Evolutionary conservation across 768 basidiomycete species (phyloP).

Genomic region (Leucocoprinus leucothites): DNA sequence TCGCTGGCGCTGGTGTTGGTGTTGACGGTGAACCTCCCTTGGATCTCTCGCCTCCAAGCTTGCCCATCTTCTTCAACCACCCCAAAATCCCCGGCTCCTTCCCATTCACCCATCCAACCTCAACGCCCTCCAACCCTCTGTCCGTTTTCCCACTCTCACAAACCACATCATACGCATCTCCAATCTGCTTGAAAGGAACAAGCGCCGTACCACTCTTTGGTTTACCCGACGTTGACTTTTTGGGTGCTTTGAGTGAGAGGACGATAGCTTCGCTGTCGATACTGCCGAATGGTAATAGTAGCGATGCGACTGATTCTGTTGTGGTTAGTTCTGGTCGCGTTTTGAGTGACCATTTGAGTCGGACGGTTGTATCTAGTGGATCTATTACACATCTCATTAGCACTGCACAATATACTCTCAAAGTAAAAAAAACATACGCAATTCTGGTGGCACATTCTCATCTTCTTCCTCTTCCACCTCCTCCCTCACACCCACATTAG

Average conservation of each 20-base stretch:
- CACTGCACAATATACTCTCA: background rate
- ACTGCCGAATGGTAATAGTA: conserved; percentile 61
- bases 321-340: conserved; percentile 56
- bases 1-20: conserved; percentile 20
- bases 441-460: conserved; percentile 48
- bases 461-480: conserved; percentile 33
- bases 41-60: conserved; percentile 33
- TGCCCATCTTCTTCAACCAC: conserved; percentile 73
- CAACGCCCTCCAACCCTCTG: conserved; percentile 55
- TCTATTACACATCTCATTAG: conserved; percentile 31
- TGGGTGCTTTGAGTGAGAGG: conserved; percentile 59
- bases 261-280: conserved; percentile 66
- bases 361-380: conserved; percentile 70
- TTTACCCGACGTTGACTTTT: conserved; percentile 45
- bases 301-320: conserved; percentile 39
- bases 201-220: conserved; percentile 69
- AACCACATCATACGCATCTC: conserved; percentile 74
- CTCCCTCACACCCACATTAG: conserved; percentile 31
- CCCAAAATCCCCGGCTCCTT: conserved; percentile 69
- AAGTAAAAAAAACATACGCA: conserved; percentile 37
- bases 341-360: conserved; percentile 64
- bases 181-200: conserved; percentile 73
- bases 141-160: conserved; percentile 53
- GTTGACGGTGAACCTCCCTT: conserved; percentile 19
- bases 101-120: conserved; percentile 68